Evolutionary conservation across 108 stramenopile species (phyloP), one percentile per base, ranked within the genome.

Genomic region (Cyclotella cryptica): DNA sequence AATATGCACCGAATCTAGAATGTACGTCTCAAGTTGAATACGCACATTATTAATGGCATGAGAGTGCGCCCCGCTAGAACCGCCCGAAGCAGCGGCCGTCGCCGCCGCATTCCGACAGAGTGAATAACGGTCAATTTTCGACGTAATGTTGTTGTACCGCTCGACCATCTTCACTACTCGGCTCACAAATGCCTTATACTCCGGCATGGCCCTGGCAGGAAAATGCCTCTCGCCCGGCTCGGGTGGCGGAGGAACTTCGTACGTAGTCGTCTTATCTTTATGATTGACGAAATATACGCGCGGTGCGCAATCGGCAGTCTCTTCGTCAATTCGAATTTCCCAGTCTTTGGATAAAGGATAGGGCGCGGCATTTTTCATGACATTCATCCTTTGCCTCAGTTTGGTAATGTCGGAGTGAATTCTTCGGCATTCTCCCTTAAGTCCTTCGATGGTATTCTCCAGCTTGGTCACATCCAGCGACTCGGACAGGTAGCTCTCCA

Each of bases 271-370:
- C 51, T 91, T 85, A 7, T 87, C 86, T 49, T 83, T 89, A 82
- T 98, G 97, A 84, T 97, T 93, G 39, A 97, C 95, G 77, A 89
- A 98, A 68, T 87, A 96, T 0, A 91, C 90, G 13, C 77, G 74
- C 0, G 84, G 76, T 9, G 63, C 68, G 15, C 44, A 26, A 52
- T 89, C 88, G 78, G 86, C 84, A 0, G 69, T 77, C 40, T 87
- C 72, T 74, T 96, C 94, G 41, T 96, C 90, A 62, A 95, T 83
- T 39, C 97, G 86, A n/a, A 94, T 93, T 85, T 97, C 97, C 97
- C 97, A 98, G 49, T 95, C 87, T 54, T 79, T 86, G 10, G 90
- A 86, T 11, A 97, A 71, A 18, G 90, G 89, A 82, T 89, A 93
- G 11, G 88, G 76, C 44, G 80, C 84, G 4, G 89, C 91, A 21